phyloP scores from a whole-genome alignment of 257 asterid species.

The Perilla frutescens region DNA sequence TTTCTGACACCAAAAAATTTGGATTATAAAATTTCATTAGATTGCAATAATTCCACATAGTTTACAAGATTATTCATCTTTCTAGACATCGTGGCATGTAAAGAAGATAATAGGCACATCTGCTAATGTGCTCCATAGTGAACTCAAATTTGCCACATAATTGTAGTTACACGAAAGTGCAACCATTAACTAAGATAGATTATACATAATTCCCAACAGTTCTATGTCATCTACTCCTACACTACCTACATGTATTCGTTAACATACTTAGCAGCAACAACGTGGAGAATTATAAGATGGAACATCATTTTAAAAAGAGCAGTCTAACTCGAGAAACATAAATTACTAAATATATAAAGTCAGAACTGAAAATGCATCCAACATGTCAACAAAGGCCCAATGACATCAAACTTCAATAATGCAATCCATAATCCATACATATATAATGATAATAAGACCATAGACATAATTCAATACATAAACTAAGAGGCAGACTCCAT shows the following conservation, averaged over 20 bases:
- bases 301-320: not conserved
- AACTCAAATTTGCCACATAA: not conserved
- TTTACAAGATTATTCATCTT: conserved; percentile 7
- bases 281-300: not conserved
- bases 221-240: not conserved
- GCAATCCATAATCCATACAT: no score
- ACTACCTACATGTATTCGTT: not conserved
- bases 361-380: no score
- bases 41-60: not conserved
- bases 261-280: not conserved
- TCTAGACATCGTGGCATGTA: not conserved
- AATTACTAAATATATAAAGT: no score
- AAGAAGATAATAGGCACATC: not conserved
- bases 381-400: no score
- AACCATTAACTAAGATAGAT: not conserved
- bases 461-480: no score
- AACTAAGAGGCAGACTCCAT: no score
- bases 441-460: no score
- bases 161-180: not conserved
- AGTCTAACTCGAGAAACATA: not conserved
- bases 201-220: not conserved
- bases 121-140: no score
- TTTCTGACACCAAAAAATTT: not conserved
- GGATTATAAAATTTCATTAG: not conserved
- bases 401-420: no score